phyloP scores from a whole-genome alignment of 1,139 yeast species.

The Scheffersomyces parashehatae region DNA sequence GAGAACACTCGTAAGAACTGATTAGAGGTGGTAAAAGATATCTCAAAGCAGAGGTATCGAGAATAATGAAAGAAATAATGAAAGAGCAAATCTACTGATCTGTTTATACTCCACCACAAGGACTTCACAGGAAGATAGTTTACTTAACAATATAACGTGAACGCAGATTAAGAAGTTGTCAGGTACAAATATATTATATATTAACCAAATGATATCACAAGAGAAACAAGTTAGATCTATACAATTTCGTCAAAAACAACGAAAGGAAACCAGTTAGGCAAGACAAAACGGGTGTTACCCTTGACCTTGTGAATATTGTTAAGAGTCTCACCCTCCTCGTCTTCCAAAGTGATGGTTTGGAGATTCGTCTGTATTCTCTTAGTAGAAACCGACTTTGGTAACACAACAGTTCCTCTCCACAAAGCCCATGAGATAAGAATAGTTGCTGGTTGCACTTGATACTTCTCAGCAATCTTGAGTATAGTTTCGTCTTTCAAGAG shows the following conservation, averaged over 20 bases:
- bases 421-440: slow-evolving; percentile 22
- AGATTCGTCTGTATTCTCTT: slow-evolving; percentile 18
- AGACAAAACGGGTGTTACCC: slow-evolving; percentile 15
- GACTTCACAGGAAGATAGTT: too few species aligned
- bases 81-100: too few species aligned
- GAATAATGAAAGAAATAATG: too few species aligned
- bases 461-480: slow-evolving; percentile 14
- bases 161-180: too few species aligned
- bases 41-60: too few species aligned
- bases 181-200: too few species aligned
- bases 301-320: slow-evolving; percentile 12
- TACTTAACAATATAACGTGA: too few species aligned
- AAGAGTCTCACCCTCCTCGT: slow-evolving; percentile 16
- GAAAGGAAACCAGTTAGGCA: slow-evolving; percentile 15
- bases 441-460: slow-evolving; percentile 15
- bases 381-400: slow-evolving; percentile 21
- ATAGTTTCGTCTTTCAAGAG: slow-evolving; percentile 15
- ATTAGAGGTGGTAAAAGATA: too few species aligned
- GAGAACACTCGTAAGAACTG: too few species aligned
- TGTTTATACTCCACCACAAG: too few species aligned
- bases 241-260: slow-evolving; percentile 9
- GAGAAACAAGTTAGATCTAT: too few species aligned
- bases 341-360: slow-evolving; percentile 11
- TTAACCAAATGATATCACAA: too few species aligned
- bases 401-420: slow-evolving; percentile 21